Evolutionary conservation across 2,329 filamentous ascomycete genomes (phyloP).

Genomic region (Shiraia sp.): DNA sequence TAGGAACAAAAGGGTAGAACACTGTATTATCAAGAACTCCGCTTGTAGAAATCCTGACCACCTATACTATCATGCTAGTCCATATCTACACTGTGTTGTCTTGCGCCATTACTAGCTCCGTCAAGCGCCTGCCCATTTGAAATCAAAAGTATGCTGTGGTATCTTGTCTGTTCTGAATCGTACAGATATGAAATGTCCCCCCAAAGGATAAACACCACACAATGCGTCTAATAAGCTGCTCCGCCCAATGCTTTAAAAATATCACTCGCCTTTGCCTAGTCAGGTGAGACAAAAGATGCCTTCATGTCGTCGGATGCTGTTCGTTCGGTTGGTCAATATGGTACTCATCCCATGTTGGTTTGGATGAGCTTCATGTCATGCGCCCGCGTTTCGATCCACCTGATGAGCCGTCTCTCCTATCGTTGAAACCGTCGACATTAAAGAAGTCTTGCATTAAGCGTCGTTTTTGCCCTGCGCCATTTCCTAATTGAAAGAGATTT

Average conservation of each 20-base stretch:
- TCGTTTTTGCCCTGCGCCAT: slow-evolving; percentile 71
- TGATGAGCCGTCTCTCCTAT: slow-evolving; percentile 57
- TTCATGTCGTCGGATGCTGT: slow-evolving; percentile 14
- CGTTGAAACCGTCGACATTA: slow-evolving; percentile 66
- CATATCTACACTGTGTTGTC: no score
- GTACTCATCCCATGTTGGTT: neutral
- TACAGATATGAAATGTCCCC: slow-evolving; percentile 13
- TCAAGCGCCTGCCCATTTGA: neutral
- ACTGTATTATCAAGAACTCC: no score
- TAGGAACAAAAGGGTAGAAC: no score
- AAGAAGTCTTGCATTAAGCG: slow-evolving; percentile 76
- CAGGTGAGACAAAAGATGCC: slow-evolving; percentile 23
- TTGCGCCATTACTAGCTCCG: neutral
- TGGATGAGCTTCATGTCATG: slow-evolving; percentile 29
- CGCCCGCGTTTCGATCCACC: slow-evolving; percentile 47
- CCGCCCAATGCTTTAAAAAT: slow-evolving; percentile 27
- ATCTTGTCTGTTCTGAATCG: slow-evolving; percentile 15
- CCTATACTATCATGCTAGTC: no score
- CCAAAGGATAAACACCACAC: slow-evolving; percentile 25
- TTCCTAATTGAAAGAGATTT: slow-evolving; percentile 56
- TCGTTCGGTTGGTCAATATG: slow-evolving; percentile 6
- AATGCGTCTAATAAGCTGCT: slow-evolving; percentile 29
- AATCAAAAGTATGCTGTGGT: slow-evolving; percentile 10
- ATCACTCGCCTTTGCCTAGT: slow-evolving; percentile 19
- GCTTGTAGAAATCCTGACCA: no score